Evolutionary conservation across 495 filamentous ascomycete species (phyloP).

Genomic region (Penicillium goetzii): DNA sequence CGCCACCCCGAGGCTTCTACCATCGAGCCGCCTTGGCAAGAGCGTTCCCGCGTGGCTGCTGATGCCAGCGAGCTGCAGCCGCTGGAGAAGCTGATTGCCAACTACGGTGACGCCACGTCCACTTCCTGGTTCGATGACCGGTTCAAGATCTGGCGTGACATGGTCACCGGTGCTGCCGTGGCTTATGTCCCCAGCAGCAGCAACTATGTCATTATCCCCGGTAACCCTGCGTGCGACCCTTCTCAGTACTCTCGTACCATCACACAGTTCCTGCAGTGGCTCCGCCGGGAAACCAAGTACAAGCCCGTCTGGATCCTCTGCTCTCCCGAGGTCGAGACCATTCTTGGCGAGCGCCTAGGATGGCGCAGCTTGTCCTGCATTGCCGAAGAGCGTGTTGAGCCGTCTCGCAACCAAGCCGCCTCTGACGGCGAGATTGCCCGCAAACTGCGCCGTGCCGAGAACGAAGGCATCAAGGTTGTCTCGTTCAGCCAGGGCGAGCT

Average conservation of each 20-base stretch:
- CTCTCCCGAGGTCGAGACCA: conserved; percentile 67
- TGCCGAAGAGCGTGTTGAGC: conserved; percentile 80
- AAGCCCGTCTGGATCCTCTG: conserved; percentile 84
- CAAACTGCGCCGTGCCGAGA: conserved; percentile 77
- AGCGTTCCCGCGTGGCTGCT: conserved; percentile 38
- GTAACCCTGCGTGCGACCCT: conserved; percentile 76
- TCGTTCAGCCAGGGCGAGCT: conserved; percentile 63
- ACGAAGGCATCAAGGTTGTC: conserved; percentile 74
- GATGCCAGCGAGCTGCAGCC: conserved; percentile 63
- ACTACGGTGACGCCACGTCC: conserved; percentile 87
- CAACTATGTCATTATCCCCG: conserved; percentile 77
- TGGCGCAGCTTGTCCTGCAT: conserved; percentile 84
- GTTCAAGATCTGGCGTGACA: conserved; percentile 80
- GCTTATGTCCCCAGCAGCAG: conserved; percentile 73
- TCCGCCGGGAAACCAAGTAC: conserved; percentile 70
- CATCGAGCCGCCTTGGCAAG: conserved; percentile 62
- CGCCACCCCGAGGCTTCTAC: conserved; percentile 82
- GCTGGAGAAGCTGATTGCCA: conserved; percentile 79
- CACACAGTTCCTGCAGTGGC: conserved; percentile 68
- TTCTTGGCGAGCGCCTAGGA: conserved; percentile 73
- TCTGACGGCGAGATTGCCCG: conserved; percentile 64
- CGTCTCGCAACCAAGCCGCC: conserved; percentile 55
- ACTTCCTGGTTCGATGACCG: conserved; percentile 86
- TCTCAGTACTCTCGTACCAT: conserved; percentile 72
- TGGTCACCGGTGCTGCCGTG: conserved; percentile 74